Conservation (phyloP, 177 flowering plant species). For the Vitis hybrid region DNA sequence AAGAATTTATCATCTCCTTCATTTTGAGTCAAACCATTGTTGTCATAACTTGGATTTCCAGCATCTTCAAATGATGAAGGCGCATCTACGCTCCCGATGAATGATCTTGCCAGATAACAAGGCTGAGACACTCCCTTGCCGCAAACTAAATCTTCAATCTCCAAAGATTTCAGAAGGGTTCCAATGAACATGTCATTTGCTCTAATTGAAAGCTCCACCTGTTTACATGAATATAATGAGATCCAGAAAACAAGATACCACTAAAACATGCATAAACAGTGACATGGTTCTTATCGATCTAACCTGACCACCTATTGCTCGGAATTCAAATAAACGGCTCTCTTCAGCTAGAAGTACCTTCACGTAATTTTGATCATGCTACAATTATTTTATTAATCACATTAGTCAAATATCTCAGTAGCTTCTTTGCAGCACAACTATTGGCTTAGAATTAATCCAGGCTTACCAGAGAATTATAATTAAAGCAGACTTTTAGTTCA, state of each 20-base stretch:
- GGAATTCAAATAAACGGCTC: slow-evolving; percentile 73
- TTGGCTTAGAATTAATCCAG: neutral
- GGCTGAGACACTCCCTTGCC: slow-evolving; percentile 33
- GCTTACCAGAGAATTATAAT: slow-evolving; percentile 52
- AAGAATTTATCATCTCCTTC: slow-evolving; percentile 87
- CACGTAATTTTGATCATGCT: slow-evolving; percentile 50
- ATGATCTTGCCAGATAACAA: slow-evolving; percentile 79
- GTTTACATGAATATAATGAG: slow-evolving; percentile 14
- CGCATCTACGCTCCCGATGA: slow-evolving; percentile 44
- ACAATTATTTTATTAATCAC: neutral
- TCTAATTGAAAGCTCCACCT: slow-evolving; percentile 83
- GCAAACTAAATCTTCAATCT: slow-evolving; percentile 82
- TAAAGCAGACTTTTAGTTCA: slow-evolving; percentile 79
- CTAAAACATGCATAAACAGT: neutral
- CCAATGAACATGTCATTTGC: slow-evolving; percentile 87
- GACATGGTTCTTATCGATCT: slow-evolving; percentile 4
- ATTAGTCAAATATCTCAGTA: slow-evolving; percentile 6
- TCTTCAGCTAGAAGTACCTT: slow-evolving; percentile 73
- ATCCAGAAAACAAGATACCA: neutral
- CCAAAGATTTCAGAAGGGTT: slow-evolving; percentile 77
- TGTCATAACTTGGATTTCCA: slow-evolving; percentile 22
- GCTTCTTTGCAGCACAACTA: neutral
- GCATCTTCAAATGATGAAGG: slow-evolving; percentile 27
- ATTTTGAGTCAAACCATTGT: slow-evolving; percentile 35
- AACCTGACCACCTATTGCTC: slow-evolving; percentile 96